These are phyloP conservation scores for Darksidea phi DNA, from an alignment of 495 filamentous ascomycete species.

Conservation along the genomic window DNA sequence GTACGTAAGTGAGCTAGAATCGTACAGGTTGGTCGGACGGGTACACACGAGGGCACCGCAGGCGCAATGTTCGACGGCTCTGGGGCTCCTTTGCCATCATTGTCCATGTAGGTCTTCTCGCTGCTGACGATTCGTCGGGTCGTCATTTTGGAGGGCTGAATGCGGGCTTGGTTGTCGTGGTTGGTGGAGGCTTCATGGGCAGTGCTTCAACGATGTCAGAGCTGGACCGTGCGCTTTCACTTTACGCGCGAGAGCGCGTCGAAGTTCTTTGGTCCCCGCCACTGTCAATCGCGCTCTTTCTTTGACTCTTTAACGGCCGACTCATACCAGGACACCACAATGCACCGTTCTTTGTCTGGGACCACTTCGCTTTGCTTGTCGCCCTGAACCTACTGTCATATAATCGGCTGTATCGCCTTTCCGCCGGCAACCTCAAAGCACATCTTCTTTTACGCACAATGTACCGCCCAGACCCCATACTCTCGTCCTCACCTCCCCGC, in stretches of 20 bases:
- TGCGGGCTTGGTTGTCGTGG: background rate
- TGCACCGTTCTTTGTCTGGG: too few relatives aligned
- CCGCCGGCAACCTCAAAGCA: background rate
- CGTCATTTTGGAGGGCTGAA: conserved; percentile 19
- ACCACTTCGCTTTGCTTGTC: background rate
- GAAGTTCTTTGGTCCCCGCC: too few relatives aligned
- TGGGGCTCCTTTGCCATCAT: conserved; percentile 21
- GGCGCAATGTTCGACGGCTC: conserved; percentile 42
- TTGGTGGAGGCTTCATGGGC: too few relatives aligned
- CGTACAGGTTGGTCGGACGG: background rate
- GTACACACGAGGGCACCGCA: conserved; percentile 44
- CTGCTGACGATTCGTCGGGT: conserved; percentile 32
- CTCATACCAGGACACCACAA: too few relatives aligned
- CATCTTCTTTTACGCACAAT: conserved; percentile 12
- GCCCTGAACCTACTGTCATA: too few relatives aligned
- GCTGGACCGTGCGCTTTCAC: too few relatives aligned
- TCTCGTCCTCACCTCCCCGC: conserved; percentile 20
- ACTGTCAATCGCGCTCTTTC: too few relatives aligned
- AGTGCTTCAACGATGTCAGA: too few relatives aligned
- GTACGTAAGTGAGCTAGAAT: background rate
- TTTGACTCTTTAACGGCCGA: too few relatives aligned
- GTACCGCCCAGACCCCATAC: conserved; percentile 23
- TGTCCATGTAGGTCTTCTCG: conserved; percentile 38
- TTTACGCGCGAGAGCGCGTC: too few relatives aligned
- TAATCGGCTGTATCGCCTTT: background rate